Percentiles rank a stretch among this genome's conserved stretches.
These are phyloP conservation scores for Pythium dissimile DNA, from an alignment of 352 stramenopile genomes.

Conservation along the genomic window DNA sequence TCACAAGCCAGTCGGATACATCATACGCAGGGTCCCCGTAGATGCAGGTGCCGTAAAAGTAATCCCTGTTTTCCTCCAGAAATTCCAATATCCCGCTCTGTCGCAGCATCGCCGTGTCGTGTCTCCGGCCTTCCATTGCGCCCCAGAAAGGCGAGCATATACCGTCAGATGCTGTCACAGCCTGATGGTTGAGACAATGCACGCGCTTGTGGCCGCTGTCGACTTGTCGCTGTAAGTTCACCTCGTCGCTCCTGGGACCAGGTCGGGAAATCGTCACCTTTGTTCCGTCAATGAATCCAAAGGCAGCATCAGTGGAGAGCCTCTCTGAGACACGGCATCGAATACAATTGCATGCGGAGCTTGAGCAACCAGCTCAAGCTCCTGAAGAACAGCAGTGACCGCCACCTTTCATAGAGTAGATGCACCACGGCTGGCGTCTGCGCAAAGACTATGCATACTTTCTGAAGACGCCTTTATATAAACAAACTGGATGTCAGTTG, in stretches of 20 bases:
- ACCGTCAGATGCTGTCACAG: slow-evolving; percentile 16
- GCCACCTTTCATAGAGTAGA: too few species aligned
- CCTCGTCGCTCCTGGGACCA: not conserved
- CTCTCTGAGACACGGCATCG: too few species aligned
- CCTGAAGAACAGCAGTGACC: too few species aligned
- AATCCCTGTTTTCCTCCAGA: not conserved
- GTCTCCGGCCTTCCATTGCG: slow-evolving; percentile 9
- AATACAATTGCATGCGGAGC: too few species aligned
- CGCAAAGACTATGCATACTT: too few species aligned
- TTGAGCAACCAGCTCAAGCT: too few species aligned
- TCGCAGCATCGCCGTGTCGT: slow-evolving; percentile 15
- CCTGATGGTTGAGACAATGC: slow-evolving; percentile 20
- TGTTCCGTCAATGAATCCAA: slow-evolving; percentile 15
- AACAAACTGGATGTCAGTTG: too few species aligned
- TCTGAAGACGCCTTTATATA: too few species aligned
- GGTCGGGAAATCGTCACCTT: slow-evolving; percentile 16
- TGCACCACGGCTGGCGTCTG: too few species aligned
- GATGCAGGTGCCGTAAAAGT: slow-evolving; percentile 5
- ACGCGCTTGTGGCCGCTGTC: slow-evolving; percentile 19
- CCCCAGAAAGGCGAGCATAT: slow-evolving; percentile 21
- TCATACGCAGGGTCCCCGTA: slow-evolving; percentile 22
- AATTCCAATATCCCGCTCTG: slow-evolving; percentile 1
- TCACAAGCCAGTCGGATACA: slow-evolving; percentile 1
- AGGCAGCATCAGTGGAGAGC: too few species aligned
- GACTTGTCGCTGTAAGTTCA: not conserved